phyloP scores from a whole-genome alignment of 139 green algal genomes.

The Closterium sp. region DNA sequence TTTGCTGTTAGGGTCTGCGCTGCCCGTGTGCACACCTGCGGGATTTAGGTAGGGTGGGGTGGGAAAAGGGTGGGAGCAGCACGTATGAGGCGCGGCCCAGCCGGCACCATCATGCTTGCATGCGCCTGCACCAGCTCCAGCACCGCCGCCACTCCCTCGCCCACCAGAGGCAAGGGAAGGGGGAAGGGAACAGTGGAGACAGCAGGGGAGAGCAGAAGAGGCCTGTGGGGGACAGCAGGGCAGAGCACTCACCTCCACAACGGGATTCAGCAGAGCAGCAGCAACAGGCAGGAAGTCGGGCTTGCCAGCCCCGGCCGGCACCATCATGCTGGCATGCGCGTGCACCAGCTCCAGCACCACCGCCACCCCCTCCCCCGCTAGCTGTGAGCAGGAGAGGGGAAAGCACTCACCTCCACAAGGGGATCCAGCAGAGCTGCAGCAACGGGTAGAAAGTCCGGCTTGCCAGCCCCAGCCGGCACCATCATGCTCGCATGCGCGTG shows the following conservation, averaged over 20 bases:
- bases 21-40: neutral
- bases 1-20: neutral
- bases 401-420: slow-evolving; percentile 13
- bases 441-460: slow-evolving; percentile 34
- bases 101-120: no score
- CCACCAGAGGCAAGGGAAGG: no score
- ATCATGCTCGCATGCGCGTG: slow-evolving; percentile 34
- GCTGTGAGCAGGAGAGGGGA: slow-evolving; percentile 25
- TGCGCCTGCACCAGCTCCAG: no score
- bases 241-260: slow-evolving; percentile 22
- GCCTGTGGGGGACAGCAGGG: no score
- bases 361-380: slow-evolving; percentile 31
- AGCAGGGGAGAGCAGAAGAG: no score
- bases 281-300: slow-evolving; percentile 38
- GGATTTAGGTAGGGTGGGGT: neutral
- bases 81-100: no score
- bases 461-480: slow-evolving; percentile 2
- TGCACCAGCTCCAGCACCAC: slow-evolving; percentile 49
- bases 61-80: no score
- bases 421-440: slow-evolving; percentile 30
- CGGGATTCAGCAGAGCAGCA: slow-evolving; percentile 25
- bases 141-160: no score
- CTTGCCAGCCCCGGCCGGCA: neutral
- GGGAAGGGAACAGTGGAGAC: neutral
- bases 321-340: slow-evolving; percentile 34